A percentile compares a stretch with the other conserved stretches of the same genome.
These are phyloP conservation scores for Neurospora sp. DNA, from an alignment of 495 filamentous ascomycete genomes.

Conservation along the genomic window DNA sequence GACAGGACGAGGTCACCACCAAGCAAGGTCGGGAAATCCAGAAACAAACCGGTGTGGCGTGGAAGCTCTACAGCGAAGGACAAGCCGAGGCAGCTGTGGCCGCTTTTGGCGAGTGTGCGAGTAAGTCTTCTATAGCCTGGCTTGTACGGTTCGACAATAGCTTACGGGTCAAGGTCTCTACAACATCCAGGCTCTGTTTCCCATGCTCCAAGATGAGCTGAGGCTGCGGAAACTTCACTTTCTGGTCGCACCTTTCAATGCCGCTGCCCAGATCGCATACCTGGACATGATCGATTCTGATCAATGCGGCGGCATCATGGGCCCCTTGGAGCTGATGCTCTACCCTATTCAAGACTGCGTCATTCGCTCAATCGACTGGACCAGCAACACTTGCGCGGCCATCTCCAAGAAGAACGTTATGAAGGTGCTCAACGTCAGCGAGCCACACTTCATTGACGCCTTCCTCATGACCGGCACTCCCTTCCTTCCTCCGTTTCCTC, in stretches of 20 bases:
- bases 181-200: constrained; percentile 52
- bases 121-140: constrained; percentile 37
- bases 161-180: constrained; percentile 42
- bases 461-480: constrained; percentile 75
- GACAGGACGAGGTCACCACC: constrained; percentile 48
- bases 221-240: constrained; percentile 60
- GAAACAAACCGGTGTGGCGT: constrained; percentile 51
- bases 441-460: constrained; percentile 71
- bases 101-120: constrained; percentile 64
- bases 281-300: constrained; percentile 59
- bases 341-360: constrained; percentile 72
- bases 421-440: constrained; percentile 55
- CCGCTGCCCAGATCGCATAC: constrained; percentile 84
- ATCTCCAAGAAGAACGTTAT: constrained; percentile 62
- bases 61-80: constrained; percentile 77
- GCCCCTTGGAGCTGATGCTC: constrained; percentile 76
- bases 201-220: constrained; percentile 65
- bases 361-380: constrained; percentile 68
- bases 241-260: constrained; percentile 81
- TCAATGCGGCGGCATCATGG: constrained; percentile 69
- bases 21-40: constrained; percentile 38
- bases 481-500: constrained; percentile 68
- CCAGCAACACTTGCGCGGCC: constrained; percentile 54
- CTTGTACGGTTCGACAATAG: not conserved
- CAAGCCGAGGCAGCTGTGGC: constrained; percentile 68